These are phyloP conservation scores for Sporothrix brasiliensis DNA, from an alignment of 2,329 filamentous ascomycete genomes.

Conservation along the genomic window DNA sequence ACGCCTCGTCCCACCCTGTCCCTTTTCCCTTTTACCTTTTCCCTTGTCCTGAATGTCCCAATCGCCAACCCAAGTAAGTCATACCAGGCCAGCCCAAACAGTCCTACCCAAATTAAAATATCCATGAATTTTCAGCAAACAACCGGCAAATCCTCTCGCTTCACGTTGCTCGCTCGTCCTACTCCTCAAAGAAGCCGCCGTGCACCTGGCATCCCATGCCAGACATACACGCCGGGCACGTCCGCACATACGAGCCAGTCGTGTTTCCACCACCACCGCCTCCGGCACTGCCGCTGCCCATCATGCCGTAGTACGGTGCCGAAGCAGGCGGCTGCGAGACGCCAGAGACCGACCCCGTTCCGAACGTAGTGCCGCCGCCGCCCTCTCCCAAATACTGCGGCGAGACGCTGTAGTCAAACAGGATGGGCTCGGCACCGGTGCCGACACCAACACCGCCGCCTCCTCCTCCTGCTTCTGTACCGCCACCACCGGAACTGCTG, in stretches of 20 bases:
- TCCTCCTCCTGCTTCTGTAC: no score
- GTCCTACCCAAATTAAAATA: neutral
- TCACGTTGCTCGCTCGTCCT: neutral
- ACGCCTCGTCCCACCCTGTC: neutral
- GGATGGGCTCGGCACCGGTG: slow-evolving; percentile 26
- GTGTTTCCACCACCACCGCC: slow-evolving; percentile 6
- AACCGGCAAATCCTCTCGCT: no score
- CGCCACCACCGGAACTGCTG: no score
- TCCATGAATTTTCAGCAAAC: neutral
- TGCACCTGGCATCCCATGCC: slow-evolving; percentile 35
- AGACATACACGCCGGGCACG: slow-evolving; percentile 33
- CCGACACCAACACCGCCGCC: slow-evolving; percentile 14
- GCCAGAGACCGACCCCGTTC: neutral
- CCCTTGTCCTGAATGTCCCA: neutral
- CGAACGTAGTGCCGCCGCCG: neutral
- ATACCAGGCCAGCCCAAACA: neutral
- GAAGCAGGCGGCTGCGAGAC: slow-evolving; percentile 3
- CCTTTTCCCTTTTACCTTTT: no score
- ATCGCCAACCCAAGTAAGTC: neutral
- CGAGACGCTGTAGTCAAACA: slow-evolving; percentile 36
- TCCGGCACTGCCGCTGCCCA: neutral
- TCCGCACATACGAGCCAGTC: neutral
- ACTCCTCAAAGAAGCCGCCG: slow-evolving; percentile 32
- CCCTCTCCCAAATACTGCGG: slow-evolving; percentile 30
- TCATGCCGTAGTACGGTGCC: slow-evolving; percentile 29